Base-by-base conservation (phyloP, 176 grass and related monocot species). In the Oryza glaberrima region DNA sequence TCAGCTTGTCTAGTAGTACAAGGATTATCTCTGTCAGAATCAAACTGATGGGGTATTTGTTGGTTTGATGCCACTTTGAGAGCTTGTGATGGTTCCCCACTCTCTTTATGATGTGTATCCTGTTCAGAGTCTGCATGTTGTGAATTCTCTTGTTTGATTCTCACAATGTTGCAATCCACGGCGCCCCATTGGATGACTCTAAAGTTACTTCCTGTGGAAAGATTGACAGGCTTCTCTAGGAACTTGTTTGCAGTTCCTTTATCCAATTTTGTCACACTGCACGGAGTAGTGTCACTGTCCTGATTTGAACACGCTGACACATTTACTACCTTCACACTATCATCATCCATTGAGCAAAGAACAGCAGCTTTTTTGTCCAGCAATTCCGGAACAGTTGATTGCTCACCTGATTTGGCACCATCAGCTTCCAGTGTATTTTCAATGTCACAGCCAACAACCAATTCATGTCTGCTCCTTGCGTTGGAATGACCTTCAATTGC, bases 291-390 rank as follows among this genome's bases (percentile, higher is more conserved):
- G 69, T 22, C 61, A 80, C 70, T 30, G 26, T 34, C 20, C 34
- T 84, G 82, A 84, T 89, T 80, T 67, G 48, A 66, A 80, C 7
- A 7, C 34, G 4, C 61, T 74, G 49, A 43, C 30, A 13, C 61
- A 75, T 84, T 79, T 45, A 48, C 81, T 56, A 48, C 81, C 48
- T 80, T 75, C 69, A 68, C 54, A 75, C 19, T 84, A 15, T 17
- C 63, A 84, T 80, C 70, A 75, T 80, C 13, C 77, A 36, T 67
- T 14, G 47, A 28, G 28, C 63, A 80, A 80, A 22, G 11, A 69
- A 38, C 63, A 89, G 16, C 26, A 63, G 15, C 41, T 26, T 83
- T 63, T 66, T 72, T 23, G 48, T 83, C 68, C 67, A 83, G 43
- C 30, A 43, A 25, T 83, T 5, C 66, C 44, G 44, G 22, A 51